phyloP scores from a whole-genome alignment of 208 protist genomes.

The Trypanosoma cruzi region DNA sequence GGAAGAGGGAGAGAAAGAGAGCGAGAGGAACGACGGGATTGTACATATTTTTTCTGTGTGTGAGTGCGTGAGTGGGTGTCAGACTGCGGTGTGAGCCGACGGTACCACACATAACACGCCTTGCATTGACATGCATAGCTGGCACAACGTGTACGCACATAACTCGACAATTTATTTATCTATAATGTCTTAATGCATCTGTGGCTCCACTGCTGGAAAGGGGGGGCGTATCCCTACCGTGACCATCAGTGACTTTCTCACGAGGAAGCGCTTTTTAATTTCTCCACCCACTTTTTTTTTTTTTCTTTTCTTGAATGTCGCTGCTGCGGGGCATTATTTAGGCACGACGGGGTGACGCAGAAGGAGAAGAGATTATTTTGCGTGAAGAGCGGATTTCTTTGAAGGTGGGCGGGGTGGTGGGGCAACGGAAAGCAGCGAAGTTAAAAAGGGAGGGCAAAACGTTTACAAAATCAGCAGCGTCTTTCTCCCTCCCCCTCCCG shows the following conservation, averaged over 20 bases:
- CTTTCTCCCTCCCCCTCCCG: no score
- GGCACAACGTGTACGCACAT: background rate
- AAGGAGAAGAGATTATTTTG: background rate
- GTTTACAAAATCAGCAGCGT: no score
- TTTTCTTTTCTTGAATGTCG: constrained; percentile 7
- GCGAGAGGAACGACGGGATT: no score
- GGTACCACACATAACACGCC: background rate
- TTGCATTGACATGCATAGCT: background rate
- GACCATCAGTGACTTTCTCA: background rate
- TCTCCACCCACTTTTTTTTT: background rate
- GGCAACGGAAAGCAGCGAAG: background rate
- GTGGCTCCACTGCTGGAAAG: background rate
- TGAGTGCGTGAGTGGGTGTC: background rate
- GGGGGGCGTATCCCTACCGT: background rate
- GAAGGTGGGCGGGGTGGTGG: background rate
- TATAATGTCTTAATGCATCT: background rate
- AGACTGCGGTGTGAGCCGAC: background rate
- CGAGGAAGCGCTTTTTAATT: background rate
- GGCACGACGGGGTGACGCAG: no score
- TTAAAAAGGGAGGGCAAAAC: background rate
- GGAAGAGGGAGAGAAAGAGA: background rate
- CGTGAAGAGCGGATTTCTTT: no score
- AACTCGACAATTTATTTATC: constrained; percentile 1
- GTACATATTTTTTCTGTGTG: background rate
- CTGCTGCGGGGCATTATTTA: no score